Base-by-base conservation (phyloP, 148 eudicot species). In the Cornus controversa region DNA sequence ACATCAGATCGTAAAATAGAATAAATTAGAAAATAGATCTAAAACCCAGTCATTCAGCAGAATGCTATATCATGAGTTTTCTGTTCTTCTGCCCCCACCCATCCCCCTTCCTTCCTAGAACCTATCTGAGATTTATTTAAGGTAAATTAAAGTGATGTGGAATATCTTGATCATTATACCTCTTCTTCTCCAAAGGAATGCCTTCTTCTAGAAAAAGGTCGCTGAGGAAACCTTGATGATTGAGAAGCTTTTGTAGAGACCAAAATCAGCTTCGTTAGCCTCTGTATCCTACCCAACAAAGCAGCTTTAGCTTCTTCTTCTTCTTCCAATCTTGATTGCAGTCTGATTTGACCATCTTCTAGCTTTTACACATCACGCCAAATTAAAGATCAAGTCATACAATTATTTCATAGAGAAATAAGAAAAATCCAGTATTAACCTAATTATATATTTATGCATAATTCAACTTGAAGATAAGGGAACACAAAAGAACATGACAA, bases 101-200 rank as follows among this genome's bases (percentile, higher is more conserved):
- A 31, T 31, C 4, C 4, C 34, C 34, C 34, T 5, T 31, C 34
- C 4, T 31, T 31, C 4, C 2, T 31, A 31, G 34, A 31, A 5
- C 34, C 34, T 31, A 31, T 31, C 34, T 31, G 53, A 31, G 28
- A 60, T 73, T 58, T 31, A 34, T 24, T 42, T 34, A 22, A 20
- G 27, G 7, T 31, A 40, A 14, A 72, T 10, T 28, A 6, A 62
- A 23, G 67, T 60, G 27, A 25, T 31, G 10, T 27, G 18, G 69
- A 1, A 20, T 47, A 20, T 10, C 72, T 10, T 1, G 45, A 26
- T 60, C 80, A 45, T 5, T 69, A 28, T 69, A 93, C 98, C 98
- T 96, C 99, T 86, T 96, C 99, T 84, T 96, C 99, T 77, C 99
- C 99, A 80, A 96, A 96, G 50, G 99, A 96, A 90, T 96, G 99